Evolutionary conservation across 2,329 filamentous ascomycete genomes (phyloP), one percentile per base, ranked within the genome.

Genomic region (Pezicula radicicola): DNA sequence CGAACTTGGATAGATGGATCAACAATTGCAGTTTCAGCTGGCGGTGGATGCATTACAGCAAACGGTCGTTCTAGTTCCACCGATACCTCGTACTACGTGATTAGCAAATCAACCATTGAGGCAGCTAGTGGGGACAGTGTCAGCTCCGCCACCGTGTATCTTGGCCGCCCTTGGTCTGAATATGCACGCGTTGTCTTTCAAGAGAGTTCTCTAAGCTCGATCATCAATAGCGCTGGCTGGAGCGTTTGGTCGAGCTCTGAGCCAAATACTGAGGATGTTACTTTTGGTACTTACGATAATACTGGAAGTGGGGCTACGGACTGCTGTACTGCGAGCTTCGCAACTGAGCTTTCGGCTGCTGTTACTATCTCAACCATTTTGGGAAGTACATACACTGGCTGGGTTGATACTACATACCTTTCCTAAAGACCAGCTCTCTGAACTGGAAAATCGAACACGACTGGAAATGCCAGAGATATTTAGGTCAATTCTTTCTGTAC

Each of bases 201-300:
- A 64, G 68, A 72, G 27, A 75, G 74, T 4, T 60, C 61, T 7
- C 62, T 84, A 54, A 67, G 67, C 7, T 66, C 68, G n/a, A 74
- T 82, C 18, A 73, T 84, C 55, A 79, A 79, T 52, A 54, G 66
- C 3, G 70, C 69, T 3, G 80, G 80, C 1, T 83, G 80, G 79
- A 62, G 64, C 6, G 59, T 66, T 21, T 83, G 80, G 80, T 68
- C 68, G 33, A 66, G 55, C 12, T 65, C 62, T 28, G 63, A 71
- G 13, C 57, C 68, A 4, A 71, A 69, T 19, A 81, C 77, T 1
- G 72, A 70, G 10, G 58, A 76, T 50, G 75, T 81, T 15, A 68
- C 67, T 12, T 81, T 76, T 51, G 71, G 68, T n/a, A 81, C 83
- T 65, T 82, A 74, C 60, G 68, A 60, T 21, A 83, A 84, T 60